Evolutionary conservation across 2,329 filamentous ascomycete genomes (phyloP).

Genomic region (Aureobasidium namibiae): DNA sequence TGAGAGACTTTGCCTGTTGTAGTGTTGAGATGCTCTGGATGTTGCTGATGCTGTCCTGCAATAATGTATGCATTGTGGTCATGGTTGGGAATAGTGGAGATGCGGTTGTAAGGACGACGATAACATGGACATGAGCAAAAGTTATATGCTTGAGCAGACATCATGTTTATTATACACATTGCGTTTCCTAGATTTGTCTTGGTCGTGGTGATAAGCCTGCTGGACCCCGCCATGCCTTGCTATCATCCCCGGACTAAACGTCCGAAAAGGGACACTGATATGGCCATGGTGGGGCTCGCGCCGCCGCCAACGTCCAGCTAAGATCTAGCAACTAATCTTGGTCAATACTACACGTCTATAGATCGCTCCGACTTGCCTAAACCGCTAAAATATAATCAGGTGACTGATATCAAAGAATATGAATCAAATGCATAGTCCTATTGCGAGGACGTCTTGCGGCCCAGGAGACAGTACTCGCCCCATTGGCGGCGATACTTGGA

Average conservation of each 20-base stretch:
- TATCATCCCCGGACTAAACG: constrained; percentile 1
- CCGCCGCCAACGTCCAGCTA: not conserved
- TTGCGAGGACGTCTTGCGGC: constrained; percentile 36
- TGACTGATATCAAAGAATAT: constrained; percentile 2
- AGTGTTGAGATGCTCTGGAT: not conserved
- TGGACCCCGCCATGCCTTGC: not conserved
- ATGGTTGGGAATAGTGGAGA: not conserved
- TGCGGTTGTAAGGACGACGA: not conserved
- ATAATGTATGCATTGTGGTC: not conserved
- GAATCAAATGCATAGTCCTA: not conserved
- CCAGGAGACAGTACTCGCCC: constrained; percentile 81
- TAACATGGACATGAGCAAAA: not conserved
- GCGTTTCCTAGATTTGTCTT: not conserved
- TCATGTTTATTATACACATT: not conserved
- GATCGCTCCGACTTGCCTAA: constrained; percentile 1
- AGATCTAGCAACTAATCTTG: not conserved
- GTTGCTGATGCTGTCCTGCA: not conserved
- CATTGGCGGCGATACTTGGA: constrained; percentile 64
- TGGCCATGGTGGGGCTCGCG: constrained; percentile 1
- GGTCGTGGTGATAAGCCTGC: constrained; percentile 6
- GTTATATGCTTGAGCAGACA: not conserved
- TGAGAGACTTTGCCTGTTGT: not conserved
- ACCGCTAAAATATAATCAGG: not conserved
- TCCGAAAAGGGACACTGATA: constrained; percentile 2
- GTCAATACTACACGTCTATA: not conserved